phyloP scores from a whole-genome alignment of 306 rosid genomes.

The Cercis canadensis region DNA sequence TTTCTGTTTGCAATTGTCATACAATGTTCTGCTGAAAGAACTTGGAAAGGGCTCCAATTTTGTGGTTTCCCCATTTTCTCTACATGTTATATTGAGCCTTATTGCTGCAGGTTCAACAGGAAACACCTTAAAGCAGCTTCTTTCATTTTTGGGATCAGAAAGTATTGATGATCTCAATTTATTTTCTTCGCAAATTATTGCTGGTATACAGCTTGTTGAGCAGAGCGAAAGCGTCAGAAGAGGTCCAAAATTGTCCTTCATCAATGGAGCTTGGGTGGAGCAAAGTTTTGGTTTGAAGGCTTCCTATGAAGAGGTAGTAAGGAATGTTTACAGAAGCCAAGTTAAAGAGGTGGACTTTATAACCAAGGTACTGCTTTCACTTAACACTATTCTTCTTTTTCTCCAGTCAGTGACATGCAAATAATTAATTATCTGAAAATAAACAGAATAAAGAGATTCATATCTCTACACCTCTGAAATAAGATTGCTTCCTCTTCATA shows the following conservation, averaged over 20 bases:
- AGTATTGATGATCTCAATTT: background rate
- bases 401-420: too few species aligned
- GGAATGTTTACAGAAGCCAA: constrained; percentile 4
- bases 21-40: constrained; percentile 15
- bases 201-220: background rate
- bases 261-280: constrained; percentile 18
- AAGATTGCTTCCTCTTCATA: too few species aligned
- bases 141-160: constrained; percentile 8
- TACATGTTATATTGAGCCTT: constrained; percentile 1
- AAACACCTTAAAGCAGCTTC: constrained; percentile 10
- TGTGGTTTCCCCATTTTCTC: constrained; percentile 20
- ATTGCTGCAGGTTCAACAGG: constrained; percentile 17
- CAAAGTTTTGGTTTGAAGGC: constrained; percentile 1
- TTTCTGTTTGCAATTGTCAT: constrained; percentile 20
- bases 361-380: background rate
- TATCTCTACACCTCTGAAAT: too few species aligned
- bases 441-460: background rate
- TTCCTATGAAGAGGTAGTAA: background rate
- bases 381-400: background rate
- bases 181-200: background rate
- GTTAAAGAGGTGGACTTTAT: background rate
- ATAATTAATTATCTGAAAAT: too few species aligned
- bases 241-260: background rate
- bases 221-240: background rate
- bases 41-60: constrained; percentile 17